phyloP scores from a whole-genome alignment of 2,329 filamentous ascomycete genomes.

The Penicillium rolfsii region DNA sequence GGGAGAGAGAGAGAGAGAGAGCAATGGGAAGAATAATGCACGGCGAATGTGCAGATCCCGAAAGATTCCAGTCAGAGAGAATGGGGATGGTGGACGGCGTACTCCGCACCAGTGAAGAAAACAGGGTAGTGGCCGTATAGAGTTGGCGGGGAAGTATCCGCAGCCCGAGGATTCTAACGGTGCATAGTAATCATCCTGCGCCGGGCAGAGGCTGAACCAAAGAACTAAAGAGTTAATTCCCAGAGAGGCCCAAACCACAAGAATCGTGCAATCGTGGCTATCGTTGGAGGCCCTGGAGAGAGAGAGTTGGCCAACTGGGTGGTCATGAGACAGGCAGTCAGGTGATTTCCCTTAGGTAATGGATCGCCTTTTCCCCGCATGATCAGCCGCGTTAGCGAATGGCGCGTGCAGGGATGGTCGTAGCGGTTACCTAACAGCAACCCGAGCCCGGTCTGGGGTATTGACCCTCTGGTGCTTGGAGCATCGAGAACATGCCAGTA shows the following conservation, averaged over 20 bases:
- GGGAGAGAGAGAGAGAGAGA: background rate
- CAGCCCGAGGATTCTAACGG: background rate
- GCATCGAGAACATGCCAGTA: background rate
- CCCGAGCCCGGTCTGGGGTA: slow-evolving; percentile 26
- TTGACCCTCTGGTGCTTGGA: background rate
- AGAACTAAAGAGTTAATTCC: slow-evolving; percentile 8
- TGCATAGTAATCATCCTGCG: background rate
- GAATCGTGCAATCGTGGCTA: background rate
- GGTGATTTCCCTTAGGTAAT: slow-evolving; percentile 33
- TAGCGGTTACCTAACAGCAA: slow-evolving; percentile 28
- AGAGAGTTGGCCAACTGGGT: background rate
- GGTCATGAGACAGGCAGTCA: slow-evolving; percentile 17
- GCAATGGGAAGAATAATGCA: slow-evolving; percentile 10
- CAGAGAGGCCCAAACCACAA: background rate
- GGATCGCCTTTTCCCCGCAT: slow-evolving; percentile 24
- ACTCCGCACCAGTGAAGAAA: slow-evolving; percentile 1
- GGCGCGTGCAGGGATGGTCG: background rate
- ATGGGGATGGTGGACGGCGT: background rate
- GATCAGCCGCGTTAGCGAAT: slow-evolving; percentile 25
- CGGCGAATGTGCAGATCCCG: slow-evolving; percentile 7
- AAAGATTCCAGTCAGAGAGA: background rate
- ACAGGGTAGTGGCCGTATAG: background rate
- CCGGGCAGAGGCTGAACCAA: slow-evolving; percentile 1
- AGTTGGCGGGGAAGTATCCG: background rate
- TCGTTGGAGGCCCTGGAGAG: background rate